Evolutionary conservation across 768 basidiomycete genomes (phyloP).

Genomic region (Collybiopsis confluens): DNA sequence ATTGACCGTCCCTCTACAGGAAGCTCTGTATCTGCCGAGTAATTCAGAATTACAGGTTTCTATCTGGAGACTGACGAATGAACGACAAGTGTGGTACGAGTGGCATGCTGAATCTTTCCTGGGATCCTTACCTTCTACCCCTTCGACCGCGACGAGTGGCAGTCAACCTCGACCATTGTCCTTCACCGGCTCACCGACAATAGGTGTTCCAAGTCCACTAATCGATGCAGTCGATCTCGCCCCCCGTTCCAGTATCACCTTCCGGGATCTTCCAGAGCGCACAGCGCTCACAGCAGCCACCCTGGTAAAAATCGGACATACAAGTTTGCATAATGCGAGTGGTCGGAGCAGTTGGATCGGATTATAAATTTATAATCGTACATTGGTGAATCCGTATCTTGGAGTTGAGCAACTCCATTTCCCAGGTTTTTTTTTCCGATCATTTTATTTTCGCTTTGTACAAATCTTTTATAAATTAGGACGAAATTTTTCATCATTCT

Average conservation of each 20-base stretch:
- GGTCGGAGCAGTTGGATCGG: slow-evolving; percentile 95
- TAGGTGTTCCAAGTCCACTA: slow-evolving; percentile 57
- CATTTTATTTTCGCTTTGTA: no score
- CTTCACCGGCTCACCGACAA: slow-evolving; percentile 19
- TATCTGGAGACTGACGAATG: slow-evolving; percentile 90
- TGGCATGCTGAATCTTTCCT: slow-evolving; percentile 96
- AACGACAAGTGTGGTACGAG: slow-evolving; percentile 95
- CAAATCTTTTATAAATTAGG: no score
- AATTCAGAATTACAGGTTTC: slow-evolving; percentile 90
- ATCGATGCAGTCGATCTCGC: slow-evolving; percentile 57
- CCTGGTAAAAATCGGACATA: slow-evolving; percentile 90
- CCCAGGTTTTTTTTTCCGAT: no score
- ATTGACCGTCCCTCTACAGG: slow-evolving; percentile 38
- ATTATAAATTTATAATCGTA: slow-evolving; percentile 28
- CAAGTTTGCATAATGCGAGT: slow-evolving; percentile 84
- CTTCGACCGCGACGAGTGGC: slow-evolving; percentile 13
- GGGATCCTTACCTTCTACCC: slow-evolving; percentile 14
- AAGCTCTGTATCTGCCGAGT: slow-evolving; percentile 89
- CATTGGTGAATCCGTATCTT: no score
- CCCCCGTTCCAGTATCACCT: slow-evolving; percentile 14
- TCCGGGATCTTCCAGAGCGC: slow-evolving; percentile 12
- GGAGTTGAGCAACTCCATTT: no score
- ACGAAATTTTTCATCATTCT: no score
- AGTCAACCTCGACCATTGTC: slow-evolving; percentile 13
- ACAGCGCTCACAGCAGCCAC: slow-evolving; percentile 19